Evolutionary conservation across 2,329 filamentous ascomycete species (phyloP).

Genomic region (Leptodontidium sp.): DNA sequence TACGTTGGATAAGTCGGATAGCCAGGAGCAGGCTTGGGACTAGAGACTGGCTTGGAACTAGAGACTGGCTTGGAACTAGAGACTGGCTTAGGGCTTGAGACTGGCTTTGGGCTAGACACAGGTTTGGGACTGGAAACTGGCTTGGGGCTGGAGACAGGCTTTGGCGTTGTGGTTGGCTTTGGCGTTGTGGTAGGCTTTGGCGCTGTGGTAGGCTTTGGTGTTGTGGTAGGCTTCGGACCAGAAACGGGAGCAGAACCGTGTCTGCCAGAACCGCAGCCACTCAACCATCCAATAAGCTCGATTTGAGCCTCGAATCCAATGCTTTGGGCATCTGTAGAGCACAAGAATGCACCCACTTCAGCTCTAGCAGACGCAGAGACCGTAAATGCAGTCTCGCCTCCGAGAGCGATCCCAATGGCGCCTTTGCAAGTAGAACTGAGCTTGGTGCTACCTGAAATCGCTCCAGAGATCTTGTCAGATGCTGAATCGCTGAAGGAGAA

Average conservation of each 20-base stretch:
- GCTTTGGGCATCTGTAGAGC: not conserved
- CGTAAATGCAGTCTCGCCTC: not conserved
- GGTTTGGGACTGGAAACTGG: no score
- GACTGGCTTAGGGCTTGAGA: no score
- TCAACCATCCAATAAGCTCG: not conserved
- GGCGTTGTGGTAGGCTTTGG: not conserved
- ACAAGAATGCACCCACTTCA: slow-evolving; percentile 19
- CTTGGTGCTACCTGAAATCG: not conserved
- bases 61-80: no score
- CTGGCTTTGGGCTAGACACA: no score
- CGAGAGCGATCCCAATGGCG: slow-evolving; percentile 11
- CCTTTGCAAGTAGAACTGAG: slow-evolving; percentile 10
- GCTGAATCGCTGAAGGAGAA: not conserved
- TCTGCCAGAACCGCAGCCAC: not conserved
- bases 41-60: no score
- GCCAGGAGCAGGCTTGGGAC: no score
- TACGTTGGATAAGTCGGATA: no score
- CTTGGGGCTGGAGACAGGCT: no score
- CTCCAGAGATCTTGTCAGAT: not conserved
- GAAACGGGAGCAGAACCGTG: not conserved
- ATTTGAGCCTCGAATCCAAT: not conserved
- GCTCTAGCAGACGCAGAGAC: slow-evolving; percentile 2
- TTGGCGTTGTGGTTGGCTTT: no score
- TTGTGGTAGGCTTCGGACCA: not conserved
- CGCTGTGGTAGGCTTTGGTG: not conserved